Conservation (phyloP, 192 early-diverging fungal species). For the Jimgerdemannia lactiflua region DNA sequence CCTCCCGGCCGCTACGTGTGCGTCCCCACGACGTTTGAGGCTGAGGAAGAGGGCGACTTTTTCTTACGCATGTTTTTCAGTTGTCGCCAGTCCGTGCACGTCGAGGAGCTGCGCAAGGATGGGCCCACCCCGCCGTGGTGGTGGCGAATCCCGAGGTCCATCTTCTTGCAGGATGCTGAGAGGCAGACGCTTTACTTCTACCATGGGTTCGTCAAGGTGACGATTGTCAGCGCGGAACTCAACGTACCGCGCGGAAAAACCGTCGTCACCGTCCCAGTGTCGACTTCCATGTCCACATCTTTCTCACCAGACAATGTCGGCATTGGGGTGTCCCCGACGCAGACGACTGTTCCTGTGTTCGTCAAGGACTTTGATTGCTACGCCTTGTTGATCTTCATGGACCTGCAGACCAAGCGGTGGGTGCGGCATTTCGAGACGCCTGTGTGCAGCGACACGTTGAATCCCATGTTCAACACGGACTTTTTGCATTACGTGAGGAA, state of each 20-base stretch:
- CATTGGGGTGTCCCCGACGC: not conserved
- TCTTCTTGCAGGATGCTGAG: not conserved
- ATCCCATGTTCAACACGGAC: not conserved
- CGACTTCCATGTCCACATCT: not conserved
- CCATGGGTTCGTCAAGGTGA: not conserved
- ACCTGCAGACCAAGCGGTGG: constrained; percentile 3
- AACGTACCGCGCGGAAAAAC: not conserved
- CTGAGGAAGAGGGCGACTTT: constrained; percentile 31
- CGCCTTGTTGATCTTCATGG: not conserved
- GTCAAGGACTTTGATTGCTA: not conserved
- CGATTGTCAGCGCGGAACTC: not conserved
- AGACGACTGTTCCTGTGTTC: not conserved
- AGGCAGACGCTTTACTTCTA: not conserved
- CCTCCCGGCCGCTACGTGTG: constrained; percentile 34
- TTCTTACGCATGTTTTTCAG: constrained; percentile 28
- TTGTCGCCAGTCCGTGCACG: not conserved
- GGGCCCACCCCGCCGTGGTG: not conserved
- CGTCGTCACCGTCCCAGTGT: not conserved
- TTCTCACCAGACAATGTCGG: not conserved
- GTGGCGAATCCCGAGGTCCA: not conserved
- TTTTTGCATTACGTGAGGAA: constrained; percentile 12
- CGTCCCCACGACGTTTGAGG: constrained; percentile 36
- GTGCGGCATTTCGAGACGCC: not conserved
- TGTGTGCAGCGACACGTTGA: not conserved
- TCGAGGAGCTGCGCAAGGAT: not conserved